Evolutionary conservation across 371 early-diverging fungal species (phyloP), one percentile per base, ranked within the genome.

Genomic region (Nematocida sp.): DNA sequence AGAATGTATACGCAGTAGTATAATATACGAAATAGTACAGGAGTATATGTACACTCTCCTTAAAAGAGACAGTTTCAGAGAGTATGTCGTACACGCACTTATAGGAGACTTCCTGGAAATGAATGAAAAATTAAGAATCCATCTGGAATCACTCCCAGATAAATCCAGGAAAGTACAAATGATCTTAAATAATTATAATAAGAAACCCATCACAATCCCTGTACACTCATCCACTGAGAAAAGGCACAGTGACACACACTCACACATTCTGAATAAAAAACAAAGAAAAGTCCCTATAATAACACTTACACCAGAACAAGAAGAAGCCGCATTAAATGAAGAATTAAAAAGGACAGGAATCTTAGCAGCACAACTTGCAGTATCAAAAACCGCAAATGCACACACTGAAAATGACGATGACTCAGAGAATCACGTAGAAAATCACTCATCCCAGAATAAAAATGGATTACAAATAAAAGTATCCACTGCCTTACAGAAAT

Each of bases 281-380:
- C 18, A 56, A 18, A 27, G 57, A 11, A 58, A 73, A 23, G 40
- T 6, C 13, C 11, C 61, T 2, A 45, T 15, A 50, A 33, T 23
- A 9, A 20, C 27, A 6, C 15, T 56, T 5, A 39, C 40, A n/a
- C 52, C 52, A 50, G 62, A 39, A 11, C 20, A 9, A 1, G 23
- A 58, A 4, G 46, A 42, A 25, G 52, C 25, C 5, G 57, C 47
- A 11, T 15, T 54, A 25, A 66, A 66, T 54, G 75, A 75, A 56
- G 67, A 75, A 4, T 5, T 52, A 6, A 40, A 71, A 55, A 56
- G 42, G 42, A 54, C 56, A 20, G 80, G 80, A 1, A 60, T 69
- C 4, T 25, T 78, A 20, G 11, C 58, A 27, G 80, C 80, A 25
- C 80, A 78, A 25, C 69, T 66, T 4, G 9, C 80, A n/a, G 71